A percentile compares a stretch with the other conserved stretches of the same genome.
These are phyloP conservation scores for Clonostachys rhizophaga DNA, from an alignment of 2,329 filamentous ascomycete genomes.

Conservation along the genomic window DNA sequence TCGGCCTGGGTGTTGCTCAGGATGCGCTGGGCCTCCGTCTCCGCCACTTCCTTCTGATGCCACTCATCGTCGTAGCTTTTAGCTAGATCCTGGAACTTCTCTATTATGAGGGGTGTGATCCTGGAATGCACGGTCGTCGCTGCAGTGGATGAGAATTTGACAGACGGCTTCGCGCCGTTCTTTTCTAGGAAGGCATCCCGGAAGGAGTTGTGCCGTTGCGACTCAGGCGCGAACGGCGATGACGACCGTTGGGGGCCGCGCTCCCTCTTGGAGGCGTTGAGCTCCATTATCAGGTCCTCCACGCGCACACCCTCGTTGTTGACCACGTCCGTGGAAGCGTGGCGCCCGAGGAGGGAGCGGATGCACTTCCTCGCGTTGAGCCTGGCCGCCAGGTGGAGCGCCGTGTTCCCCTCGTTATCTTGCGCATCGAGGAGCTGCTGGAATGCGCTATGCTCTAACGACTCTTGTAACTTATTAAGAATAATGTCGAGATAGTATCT, in stretches of 20 bases:
- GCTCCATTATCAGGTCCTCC: conserved; percentile 74
- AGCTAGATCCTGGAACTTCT: conserved; percentile 68
- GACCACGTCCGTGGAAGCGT: conserved; percentile 75
- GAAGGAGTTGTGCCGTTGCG: conserved; percentile 49
- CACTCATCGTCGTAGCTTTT: conserved; percentile 71
- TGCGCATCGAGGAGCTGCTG: conserved; percentile 76
- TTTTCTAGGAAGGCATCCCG: conserved; percentile 35
- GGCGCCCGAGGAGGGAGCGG: conserved; percentile 71
- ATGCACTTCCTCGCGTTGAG: conserved; percentile 88
- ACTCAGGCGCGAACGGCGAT: conserved; percentile 62
- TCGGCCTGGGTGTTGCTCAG: conserved; percentile 65
- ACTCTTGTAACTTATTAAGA: conserved; percentile 79
- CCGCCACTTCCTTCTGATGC: conserved; percentile 66
- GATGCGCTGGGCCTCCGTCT: conserved; percentile 62
- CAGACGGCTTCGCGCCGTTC: conserved; percentile 19
- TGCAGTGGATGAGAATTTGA: conserved; percentile 49
- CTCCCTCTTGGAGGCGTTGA: conserved; percentile 66
- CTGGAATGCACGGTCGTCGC: conserved; percentile 66
- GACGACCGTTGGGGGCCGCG: conserved; percentile 72
- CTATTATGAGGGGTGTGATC: conserved; percentile 63
- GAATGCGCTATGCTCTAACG: conserved; percentile 70
- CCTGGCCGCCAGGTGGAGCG: conserved; percentile 69
- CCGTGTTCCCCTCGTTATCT: conserved; percentile 86
- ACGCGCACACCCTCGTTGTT: conserved; percentile 81
- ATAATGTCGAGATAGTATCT: conserved; percentile 92